phyloP scores from a whole-genome alignment of 108 stramenopile genomes.

The Cyclotella sp. region DNA sequence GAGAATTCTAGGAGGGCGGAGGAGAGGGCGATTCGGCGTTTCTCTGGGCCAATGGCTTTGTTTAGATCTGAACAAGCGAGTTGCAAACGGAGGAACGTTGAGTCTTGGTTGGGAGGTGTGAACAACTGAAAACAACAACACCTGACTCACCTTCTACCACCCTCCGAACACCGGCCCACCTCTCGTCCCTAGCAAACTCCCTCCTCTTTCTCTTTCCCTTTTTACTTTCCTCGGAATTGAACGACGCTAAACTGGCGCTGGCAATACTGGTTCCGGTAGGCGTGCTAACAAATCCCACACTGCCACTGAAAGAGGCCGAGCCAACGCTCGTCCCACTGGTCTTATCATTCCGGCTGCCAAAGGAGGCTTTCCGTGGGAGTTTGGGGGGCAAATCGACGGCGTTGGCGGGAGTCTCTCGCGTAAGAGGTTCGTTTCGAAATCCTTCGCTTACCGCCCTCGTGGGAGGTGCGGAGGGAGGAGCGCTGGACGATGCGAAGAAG shows the following conservation, averaged over 20 bases:
- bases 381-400: background rate
- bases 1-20: too few species aligned
- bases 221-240: slow-evolving; percentile 13
- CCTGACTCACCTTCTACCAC: slow-evolving; percentile 21
- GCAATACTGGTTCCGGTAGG: background rate
- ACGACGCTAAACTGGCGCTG: background rate
- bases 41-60: too few species aligned
- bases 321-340: too few species aligned
- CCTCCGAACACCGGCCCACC: slow-evolving; percentile 17
- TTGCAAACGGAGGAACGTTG: background rate
- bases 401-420: background rate
- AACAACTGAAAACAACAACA: background rate
- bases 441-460: background rate
- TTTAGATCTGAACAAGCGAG: background rate
- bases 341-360: too few species aligned
- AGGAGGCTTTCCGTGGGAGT: background rate
- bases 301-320: background rate
- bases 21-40: too few species aligned
- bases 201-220: slow-evolving; percentile 41
- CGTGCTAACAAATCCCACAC: background rate
- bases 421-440: too few species aligned
- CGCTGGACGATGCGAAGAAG: background rate
- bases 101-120: background rate
- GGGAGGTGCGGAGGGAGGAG: background rate
- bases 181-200: slow-evolving; percentile 34